These are phyloP conservation scores for Sherardia arvensis DNA, from an alignment of 257 asterid genomes.

Conservation along the genomic window DNA sequence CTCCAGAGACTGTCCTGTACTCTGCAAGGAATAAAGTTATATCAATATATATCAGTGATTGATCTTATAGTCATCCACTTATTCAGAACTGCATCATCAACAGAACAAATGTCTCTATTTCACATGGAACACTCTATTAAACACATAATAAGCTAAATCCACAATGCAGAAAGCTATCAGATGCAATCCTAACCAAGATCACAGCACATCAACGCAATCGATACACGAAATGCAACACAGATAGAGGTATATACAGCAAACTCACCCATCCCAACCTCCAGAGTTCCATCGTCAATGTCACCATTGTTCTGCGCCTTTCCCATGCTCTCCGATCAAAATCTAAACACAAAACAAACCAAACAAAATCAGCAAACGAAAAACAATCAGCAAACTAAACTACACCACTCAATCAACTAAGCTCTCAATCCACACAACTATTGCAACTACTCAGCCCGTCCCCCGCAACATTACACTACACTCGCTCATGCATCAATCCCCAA, in stretches of 20 bases:
- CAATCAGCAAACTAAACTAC: too few relatives aligned
- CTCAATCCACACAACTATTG: background rate
- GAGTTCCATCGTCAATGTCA: constrained; percentile 73
- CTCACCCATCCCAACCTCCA: constrained; percentile 92
- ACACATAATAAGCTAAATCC: background rate
- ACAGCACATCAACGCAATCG: background rate
- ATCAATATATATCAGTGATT: background rate
- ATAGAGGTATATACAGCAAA: background rate
- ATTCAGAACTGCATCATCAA: background rate
- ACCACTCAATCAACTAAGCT: background rate
- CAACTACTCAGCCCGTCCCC: background rate
- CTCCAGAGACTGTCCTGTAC: constrained; percentile 98
- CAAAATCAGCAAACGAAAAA: background rate
- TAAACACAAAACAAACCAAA: constrained; percentile 6
- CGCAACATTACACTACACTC: background rate
- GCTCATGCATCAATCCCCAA: background rate
- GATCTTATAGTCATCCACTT: background rate
- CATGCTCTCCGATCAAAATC: constrained; percentile 37
- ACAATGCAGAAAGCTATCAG: background rate
- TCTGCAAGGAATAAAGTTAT: constrained; percentile 37
- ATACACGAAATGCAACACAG: background rate
- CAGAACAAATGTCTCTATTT: background rate
- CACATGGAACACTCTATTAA: background rate
- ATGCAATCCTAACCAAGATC: background rate
- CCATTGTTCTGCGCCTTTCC: constrained; percentile 46